Percentiles rank a stretch among this genome's conserved stretches.
Conservation (phyloP, 148 eudicot species). For the Mesembryanthemum crystallinum region DNA sequence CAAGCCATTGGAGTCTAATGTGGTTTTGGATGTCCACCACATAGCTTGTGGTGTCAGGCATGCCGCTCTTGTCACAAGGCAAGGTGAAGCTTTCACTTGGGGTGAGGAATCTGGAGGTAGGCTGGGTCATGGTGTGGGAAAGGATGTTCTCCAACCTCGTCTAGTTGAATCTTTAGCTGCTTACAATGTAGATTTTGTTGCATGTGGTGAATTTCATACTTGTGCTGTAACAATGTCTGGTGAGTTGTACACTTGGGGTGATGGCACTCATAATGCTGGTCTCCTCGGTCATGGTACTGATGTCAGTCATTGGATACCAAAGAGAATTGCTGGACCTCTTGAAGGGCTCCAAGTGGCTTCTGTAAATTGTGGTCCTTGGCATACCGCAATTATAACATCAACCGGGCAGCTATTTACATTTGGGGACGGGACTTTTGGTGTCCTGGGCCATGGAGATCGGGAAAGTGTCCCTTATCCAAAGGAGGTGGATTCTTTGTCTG, state of each 20-base stretch:
- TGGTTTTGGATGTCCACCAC: slow-evolving; percentile 79
- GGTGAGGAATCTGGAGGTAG: slow-evolving; percentile 99
- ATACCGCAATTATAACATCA: slow-evolving; percentile 80
- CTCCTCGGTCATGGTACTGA: slow-evolving; percentile 88
- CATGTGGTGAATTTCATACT: slow-evolving; percentile 93
- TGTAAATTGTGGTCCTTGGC: slow-evolving; percentile 96
- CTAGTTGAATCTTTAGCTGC: slow-evolving; percentile 71
- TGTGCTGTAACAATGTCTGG: slow-evolving; percentile 92
- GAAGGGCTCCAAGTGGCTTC: slow-evolving; percentile 83
- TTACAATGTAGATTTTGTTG: slow-evolving; percentile 72
- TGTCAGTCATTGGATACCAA: slow-evolving; percentile 93
- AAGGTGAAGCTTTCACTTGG: slow-evolving; percentile 95
- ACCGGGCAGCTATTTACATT: slow-evolving; percentile 87
- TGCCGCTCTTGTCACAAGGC: slow-evolving; percentile 84
- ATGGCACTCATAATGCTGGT: slow-evolving; percentile 85
- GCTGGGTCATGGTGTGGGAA: slow-evolving; percentile 87
- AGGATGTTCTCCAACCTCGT: slow-evolving; percentile 70
- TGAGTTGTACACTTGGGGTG: slow-evolving; percentile 96
- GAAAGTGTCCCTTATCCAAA: slow-evolving; percentile 65
- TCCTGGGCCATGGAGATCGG: slow-evolving; percentile 87
- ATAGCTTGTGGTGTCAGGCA: slow-evolving; percentile 89
- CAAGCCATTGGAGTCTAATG: slow-evolving; percentile 72
- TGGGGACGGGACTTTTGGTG: slow-evolving; percentile 98
- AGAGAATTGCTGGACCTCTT: slow-evolving; percentile 76
- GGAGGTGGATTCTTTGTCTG: slow-evolving; percentile 84